phyloP scores from a whole-genome alignment of 2,329 filamentous ascomycete species.

The Akanthomyces dipterigenus region DNA sequence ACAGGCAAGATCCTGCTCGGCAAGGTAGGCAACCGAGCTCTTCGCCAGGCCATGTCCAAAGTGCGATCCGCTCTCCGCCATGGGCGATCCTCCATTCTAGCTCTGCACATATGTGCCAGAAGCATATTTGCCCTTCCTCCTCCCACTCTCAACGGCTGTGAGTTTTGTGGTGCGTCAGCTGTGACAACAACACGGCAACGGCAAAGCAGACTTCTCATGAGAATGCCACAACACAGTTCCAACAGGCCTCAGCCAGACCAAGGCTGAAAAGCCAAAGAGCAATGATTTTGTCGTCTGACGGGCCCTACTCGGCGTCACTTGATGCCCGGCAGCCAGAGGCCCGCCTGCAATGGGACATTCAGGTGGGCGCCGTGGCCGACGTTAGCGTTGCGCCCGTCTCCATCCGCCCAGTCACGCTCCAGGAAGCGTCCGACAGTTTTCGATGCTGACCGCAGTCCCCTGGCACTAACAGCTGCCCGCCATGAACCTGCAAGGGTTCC shows the following conservation, averaged over 20 bases:
- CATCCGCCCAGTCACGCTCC: constrained; percentile 9
- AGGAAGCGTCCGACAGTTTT: neutral
- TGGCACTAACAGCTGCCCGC: neutral
- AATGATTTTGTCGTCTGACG: constrained; percentile 9
- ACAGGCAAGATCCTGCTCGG: neutral
- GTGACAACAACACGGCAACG: neutral
- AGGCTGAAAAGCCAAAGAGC: neutral
- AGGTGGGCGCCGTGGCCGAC: neutral
- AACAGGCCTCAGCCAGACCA: neutral
- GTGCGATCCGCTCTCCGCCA: neutral
- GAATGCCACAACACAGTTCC: neutral
- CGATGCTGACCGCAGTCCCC: neutral
- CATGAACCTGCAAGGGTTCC: constrained; percentile 1
- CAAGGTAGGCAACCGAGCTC: neutral
- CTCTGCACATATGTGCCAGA: neutral
- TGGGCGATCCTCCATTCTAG: neutral
- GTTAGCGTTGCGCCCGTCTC: neutral
- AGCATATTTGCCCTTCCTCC: neutral
- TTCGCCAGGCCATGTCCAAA: neutral
- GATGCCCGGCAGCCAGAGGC: neutral
- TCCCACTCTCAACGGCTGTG: neutral
- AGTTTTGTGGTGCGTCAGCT: neutral
- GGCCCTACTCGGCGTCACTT: constrained; percentile 11
- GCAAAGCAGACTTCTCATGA: neutral
- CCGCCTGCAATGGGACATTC: neutral